Conservation (phyloP, 108 stramenopile genomes). For the Schizochytrium sp. region DNA sequence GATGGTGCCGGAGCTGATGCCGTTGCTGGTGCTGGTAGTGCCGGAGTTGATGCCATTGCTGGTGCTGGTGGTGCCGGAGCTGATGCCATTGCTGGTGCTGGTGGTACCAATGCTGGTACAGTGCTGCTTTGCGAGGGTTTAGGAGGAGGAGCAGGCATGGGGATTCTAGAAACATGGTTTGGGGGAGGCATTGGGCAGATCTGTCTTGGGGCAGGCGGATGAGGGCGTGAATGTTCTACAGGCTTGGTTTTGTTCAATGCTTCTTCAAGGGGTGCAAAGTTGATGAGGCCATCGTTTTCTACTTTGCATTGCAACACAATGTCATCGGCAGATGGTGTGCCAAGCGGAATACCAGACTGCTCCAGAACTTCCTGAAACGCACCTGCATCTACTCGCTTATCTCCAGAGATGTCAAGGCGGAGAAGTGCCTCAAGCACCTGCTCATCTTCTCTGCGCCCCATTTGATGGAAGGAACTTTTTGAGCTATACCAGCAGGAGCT, state of each 20-base stretch:
- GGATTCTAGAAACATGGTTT: neutral
- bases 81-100: too few relatives aligned
- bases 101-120: too few relatives aligned
- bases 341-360: conserved; percentile 9
- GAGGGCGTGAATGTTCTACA: neutral
- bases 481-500: neutral
- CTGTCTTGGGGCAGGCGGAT: neutral
- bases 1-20: neutral
- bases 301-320: conserved; percentile 57
- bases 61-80: too few relatives aligned
- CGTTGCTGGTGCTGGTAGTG: neutral
- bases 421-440: conserved; percentile 27
- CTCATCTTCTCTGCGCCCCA: conserved; percentile 4
- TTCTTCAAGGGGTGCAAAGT: conserved; percentile 24
- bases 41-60: too few relatives aligned
- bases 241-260: neutral
- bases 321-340: conserved; percentile 1
- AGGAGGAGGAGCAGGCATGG: too few relatives aligned
- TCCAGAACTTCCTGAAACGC: conserved; percentile 31
- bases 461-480: neutral
- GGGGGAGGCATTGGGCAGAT: neutral
- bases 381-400: conserved; percentile 30
- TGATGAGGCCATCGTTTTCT: conserved; percentile 53
- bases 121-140: too few relatives aligned
- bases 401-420: neutral